These are phyloP conservation scores for Aureobasidium subglaciale DNA, from an alignment of 2,329 filamentous ascomycete species.

Conservation along the genomic window DNA sequence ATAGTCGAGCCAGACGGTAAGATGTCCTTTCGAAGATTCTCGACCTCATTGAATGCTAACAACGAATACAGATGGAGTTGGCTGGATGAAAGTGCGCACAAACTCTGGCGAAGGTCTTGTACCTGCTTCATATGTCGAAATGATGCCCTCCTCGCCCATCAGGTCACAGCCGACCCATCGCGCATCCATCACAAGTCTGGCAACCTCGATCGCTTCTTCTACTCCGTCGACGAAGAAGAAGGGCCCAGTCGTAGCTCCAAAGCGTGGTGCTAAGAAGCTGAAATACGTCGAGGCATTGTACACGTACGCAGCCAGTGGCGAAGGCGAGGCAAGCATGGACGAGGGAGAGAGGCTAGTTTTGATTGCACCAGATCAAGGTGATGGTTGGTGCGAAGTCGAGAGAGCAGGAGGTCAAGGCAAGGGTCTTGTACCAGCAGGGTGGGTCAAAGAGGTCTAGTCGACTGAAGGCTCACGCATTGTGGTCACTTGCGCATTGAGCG, in stretches of 20 bases:
- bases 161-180: slow-evolving; percentile 16
- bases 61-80: slow-evolving; percentile 77
- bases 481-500: neutral
- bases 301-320: slow-evolving; percentile 78
- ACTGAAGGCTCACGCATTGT: neutral
- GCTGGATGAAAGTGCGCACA: slow-evolving; percentile 79
- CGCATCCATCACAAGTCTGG: slow-evolving; percentile 59
- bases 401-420: slow-evolving; percentile 65
- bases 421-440: slow-evolving; percentile 89
- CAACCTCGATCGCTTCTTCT: slow-evolving; percentile 39
- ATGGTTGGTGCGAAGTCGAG: slow-evolving; percentile 97
- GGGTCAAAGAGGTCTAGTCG: slow-evolving; percentile 62
- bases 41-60: slow-evolving; percentile 19
- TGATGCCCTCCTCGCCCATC: slow-evolving; percentile 35
- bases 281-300: slow-evolving; percentile 91
- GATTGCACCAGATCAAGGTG: slow-evolving; percentile 77
- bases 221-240: slow-evolving; percentile 60
- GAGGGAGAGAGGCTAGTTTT: slow-evolving; percentile 91
- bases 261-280: slow-evolving; percentile 57
- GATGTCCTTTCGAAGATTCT: slow-evolving; percentile 27
- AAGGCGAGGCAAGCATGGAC: slow-evolving; percentile 79
- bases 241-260: slow-evolving; percentile 84
- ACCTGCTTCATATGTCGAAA: slow-evolving; percentile 76
- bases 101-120: slow-evolving; percentile 68
- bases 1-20: slow-evolving; percentile 84